These are phyloP conservation scores for Penicillium fuscoglaucum DNA, from an alignment of 2,329 filamentous ascomycete genomes.

Conservation along the genomic window DNA sequence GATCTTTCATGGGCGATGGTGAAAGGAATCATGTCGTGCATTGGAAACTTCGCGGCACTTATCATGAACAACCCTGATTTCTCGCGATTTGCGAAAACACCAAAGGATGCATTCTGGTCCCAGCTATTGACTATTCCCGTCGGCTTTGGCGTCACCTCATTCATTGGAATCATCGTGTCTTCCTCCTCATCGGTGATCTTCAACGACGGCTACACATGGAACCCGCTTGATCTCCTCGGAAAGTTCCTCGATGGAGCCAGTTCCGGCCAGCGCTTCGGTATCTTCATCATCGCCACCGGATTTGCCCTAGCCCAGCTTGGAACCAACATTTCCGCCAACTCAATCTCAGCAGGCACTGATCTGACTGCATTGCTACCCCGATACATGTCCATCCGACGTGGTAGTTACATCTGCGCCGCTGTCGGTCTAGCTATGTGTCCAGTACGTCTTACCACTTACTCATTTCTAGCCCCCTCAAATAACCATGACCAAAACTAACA, in stretches of 20 bases:
- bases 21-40: constrained; percentile 81
- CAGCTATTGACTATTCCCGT: constrained; percentile 73
- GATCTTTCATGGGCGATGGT: constrained; percentile 78
- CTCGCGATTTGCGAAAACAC: constrained; percentile 75
- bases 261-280: constrained; percentile 68
- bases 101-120: constrained; percentile 74
- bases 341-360: constrained; percentile 78
- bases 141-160: constrained; percentile 75
- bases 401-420: constrained; percentile 78
- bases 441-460: constrained; percentile 38
- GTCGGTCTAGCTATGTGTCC: constrained; percentile 85
- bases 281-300: constrained; percentile 69
- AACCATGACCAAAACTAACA: constrained; percentile 13
- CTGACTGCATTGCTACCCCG: constrained; percentile 77
- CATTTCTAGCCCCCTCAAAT: background rate
- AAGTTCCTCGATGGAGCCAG: constrained; percentile 68
- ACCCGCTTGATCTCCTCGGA: constrained; percentile 67
- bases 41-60: constrained; percentile 87
- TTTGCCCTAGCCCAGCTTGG: constrained; percentile 80
- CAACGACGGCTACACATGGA: constrained; percentile 64
- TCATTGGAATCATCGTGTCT: constrained; percentile 80
- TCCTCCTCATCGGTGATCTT: constrained; percentile 67
- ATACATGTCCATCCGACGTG: constrained; percentile 80
- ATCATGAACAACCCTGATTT: constrained; percentile 83
- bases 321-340: constrained; percentile 86